Evolutionary conservation across 306 rosid species (phyloP), one percentile per base, ranked within the genome.

Genomic region (Geum urbanum): DNA sequence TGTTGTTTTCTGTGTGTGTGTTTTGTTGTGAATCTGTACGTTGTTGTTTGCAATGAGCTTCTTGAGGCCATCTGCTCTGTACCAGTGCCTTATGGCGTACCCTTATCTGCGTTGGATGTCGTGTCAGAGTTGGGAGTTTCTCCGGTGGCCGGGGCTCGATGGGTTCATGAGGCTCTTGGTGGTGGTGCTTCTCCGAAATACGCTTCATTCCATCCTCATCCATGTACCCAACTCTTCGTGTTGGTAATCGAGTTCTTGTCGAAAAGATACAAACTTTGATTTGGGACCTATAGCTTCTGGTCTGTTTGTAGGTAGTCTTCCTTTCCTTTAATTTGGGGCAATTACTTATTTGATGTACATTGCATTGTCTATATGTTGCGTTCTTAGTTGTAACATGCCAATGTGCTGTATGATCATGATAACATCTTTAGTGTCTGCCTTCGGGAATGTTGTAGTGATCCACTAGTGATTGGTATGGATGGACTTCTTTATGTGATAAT

Each of bases 171-270:
- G 96, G 68, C 79, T 85, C 62, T 41, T 88, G 47, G 94, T 90
- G 53, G 19, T 88, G 62, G 51, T 80, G 46, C 92, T 92, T 66
- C 81, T 86, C 89, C 0, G 94, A 92, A 73, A 83, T 92, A 62
- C 87, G 88, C 11, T 84, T 15, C 81, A 92, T 92, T 55, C 90
- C 96, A 4, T 92, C 98, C 0, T 78, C 89, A 60, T 92, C 98
- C 12, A 92, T 92, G 98, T 81, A 66, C 76, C 97, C 97, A 1
- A 90, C 98, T 61, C 91, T 92, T 61, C 83, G 83, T 43, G 86
- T 85, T 48, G 97, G 86, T 15, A 97, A 92, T 74, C 92, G 97
- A 46, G 73, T 92, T 53, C 40, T 92, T 16, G 80, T 92, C 16
- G 91, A 90, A 81, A 92, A 83, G 97, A 89, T 85, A 39, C 37